Percentiles rank a stretch among this genome's conserved stretches.
Conservation (phyloP, 768 basidiomycete species). For the Coprinopsis marcescibilis region DNA sequence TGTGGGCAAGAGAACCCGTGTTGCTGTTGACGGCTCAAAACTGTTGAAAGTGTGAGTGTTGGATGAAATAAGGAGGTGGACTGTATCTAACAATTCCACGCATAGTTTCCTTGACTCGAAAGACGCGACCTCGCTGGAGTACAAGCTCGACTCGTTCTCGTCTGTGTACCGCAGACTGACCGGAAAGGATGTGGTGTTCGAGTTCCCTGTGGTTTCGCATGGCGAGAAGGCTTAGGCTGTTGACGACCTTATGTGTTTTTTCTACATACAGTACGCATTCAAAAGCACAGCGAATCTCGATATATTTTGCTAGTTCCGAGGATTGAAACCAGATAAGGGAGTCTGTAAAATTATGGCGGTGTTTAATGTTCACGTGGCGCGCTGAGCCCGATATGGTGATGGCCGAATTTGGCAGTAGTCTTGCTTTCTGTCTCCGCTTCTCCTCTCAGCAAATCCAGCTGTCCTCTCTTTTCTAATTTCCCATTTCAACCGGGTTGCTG, state of each 20-base stretch:
- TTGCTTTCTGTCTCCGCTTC: conserved; percentile 4
- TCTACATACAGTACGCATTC: conserved; percentile 6
- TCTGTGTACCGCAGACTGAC: conserved; percentile 94
- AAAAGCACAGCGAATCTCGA: conserved; percentile 8
- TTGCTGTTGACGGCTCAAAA: conserved; percentile 90
- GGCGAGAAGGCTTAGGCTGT: conserved; percentile 46
- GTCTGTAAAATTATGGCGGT: conserved; percentile 3
- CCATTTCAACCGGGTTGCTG: conserved; percentile 27
- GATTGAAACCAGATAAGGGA: conserved; percentile 1
- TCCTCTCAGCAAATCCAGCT: conserved; percentile 2
- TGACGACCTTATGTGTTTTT: conserved; percentile 16
- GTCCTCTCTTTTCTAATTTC: conserved; percentile 1
- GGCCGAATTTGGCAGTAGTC: neutral
- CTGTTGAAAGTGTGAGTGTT: conserved; percentile 90
- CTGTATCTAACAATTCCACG: conserved; percentile 14
- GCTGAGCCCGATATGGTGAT: neutral
- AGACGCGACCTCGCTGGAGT: conserved; percentile 96
- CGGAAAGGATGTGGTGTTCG: conserved; percentile 94
- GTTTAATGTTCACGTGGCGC: conserved; percentile 7
- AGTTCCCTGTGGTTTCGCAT: conserved; percentile 77
- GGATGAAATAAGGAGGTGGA: neutral
- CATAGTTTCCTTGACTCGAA: conserved; percentile 93
- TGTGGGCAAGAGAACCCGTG: conserved; percentile 95
- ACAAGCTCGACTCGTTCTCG: conserved; percentile 99
- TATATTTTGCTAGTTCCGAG: neutral